These are phyloP conservation scores for Entophlyctis luteolus DNA, from an alignment of 192 early-diverging fungal genomes.

Conservation along the genomic window DNA sequence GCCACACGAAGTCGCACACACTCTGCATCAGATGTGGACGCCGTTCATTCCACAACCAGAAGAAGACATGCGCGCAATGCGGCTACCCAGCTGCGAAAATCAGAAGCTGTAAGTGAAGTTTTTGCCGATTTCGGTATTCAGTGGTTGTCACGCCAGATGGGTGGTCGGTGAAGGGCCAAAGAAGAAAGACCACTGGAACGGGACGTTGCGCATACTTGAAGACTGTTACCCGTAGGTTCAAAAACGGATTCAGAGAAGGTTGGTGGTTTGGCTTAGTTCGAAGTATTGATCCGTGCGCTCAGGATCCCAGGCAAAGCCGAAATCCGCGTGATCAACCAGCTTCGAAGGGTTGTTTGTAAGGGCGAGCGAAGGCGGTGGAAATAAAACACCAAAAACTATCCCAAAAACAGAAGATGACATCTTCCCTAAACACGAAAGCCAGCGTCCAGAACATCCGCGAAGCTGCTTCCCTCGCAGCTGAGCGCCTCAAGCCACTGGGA, in stretches of 20 bases:
- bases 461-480: slow-evolving; percentile 14
- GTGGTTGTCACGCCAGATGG: slow-evolving; percentile 60
- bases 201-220: slow-evolving; percentile 97
- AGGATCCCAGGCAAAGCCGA: slow-evolving; percentile 24
- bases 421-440: background rate
- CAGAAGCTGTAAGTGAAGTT: slow-evolving; percentile 69
- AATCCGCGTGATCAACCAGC: slow-evolving; percentile 19
- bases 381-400: background rate
- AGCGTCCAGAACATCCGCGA: background rate
- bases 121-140: slow-evolving; percentile 8
- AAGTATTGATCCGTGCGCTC: background rate
- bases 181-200: slow-evolving; percentile 99
- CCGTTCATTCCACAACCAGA: slow-evolving; percentile 98
- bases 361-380: too few relatives aligned
- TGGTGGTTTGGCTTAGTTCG: background rate
- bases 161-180: slow-evolving; percentile 93
- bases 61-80: slow-evolving; percentile 99
- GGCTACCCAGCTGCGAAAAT: slow-evolving; percentile 98
- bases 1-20: slow-evolving; percentile 99
- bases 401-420: background rate
- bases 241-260: slow-evolving; percentile 94
- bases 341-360: too few relatives aligned
- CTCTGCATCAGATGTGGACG: slow-evolving; percentile 96
- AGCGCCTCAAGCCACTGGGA: slow-evolving; percentile 44
- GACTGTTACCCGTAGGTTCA: slow-evolving; percentile 86